Percentiles rank a stretch among this genome's conserved stretches.
phyloP scores from a whole-genome alignment of 2,329 filamentous ascomycete genomes.

The Pseudogymnoascus sp. region DNA sequence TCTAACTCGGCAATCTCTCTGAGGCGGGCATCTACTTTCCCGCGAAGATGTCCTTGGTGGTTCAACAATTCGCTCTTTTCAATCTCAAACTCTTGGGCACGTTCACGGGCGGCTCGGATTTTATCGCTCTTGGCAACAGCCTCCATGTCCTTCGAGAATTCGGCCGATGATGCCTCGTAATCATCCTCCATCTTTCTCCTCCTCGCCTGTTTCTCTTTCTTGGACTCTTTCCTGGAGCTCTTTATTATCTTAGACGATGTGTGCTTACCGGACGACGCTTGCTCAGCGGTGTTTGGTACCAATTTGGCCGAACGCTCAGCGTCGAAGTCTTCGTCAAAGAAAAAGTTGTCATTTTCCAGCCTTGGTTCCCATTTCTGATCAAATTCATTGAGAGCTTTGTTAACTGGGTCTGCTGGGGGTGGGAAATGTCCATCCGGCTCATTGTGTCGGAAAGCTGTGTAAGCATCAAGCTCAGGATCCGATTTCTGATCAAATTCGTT shows the following conservation, averaged over 20 bases:
- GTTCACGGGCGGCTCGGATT: constrained; percentile 14
- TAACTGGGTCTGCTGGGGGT: constrained; percentile 15
- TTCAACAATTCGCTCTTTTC: constrained; percentile 20
- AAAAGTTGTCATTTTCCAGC: constrained; percentile 7
- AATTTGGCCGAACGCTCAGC: background rate
- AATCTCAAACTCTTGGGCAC: constrained; percentile 19
- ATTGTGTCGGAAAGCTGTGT: constrained; percentile 20
- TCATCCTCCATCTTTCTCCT: constrained; percentile 23
- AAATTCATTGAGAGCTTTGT: constrained; percentile 4
- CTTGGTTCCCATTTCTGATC: constrained; percentile 9
- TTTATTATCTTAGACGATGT: constrained; percentile 2
- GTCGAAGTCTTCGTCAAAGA: background rate
- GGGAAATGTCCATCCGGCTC: constrained; percentile 21
- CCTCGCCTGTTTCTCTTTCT: constrained; percentile 20
- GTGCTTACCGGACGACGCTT: background rate
- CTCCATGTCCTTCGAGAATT: constrained; percentile 2
- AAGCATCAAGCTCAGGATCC: constrained; percentile 7
- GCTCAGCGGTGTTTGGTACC: background rate
- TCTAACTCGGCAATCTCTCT: constrained; percentile 15
- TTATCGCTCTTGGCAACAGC: constrained; percentile 11
- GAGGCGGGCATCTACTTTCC: constrained; percentile 15
- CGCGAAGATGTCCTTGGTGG: constrained; percentile 17
- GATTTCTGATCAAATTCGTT: constrained; percentile 19
- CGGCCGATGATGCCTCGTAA: constrained; percentile 15
- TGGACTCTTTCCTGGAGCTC: constrained; percentile 13